A percentile compares a stretch with the other conserved stretches of the same genome.
These are phyloP conservation scores for Schwanniomyces vanrijiae DNA, from an alignment of 805 yeast genomes.

Conservation along the genomic window DNA sequence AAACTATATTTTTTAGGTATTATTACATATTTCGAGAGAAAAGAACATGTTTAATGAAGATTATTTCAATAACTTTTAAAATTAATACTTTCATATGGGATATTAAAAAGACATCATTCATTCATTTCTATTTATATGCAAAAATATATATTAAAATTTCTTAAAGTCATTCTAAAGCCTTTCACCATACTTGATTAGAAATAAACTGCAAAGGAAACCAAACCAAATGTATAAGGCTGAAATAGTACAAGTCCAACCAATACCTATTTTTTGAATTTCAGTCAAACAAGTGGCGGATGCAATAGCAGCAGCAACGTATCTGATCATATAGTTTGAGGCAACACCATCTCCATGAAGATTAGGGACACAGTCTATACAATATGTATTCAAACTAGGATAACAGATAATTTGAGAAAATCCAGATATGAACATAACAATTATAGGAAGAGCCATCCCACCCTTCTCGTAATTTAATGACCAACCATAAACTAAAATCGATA, in stretches of 20 bases:
- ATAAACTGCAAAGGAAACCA: slow-evolving; percentile 42
- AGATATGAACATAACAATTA: slow-evolving; percentile 33
- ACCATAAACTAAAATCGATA: slow-evolving; percentile 51
- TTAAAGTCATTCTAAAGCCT: not conserved
- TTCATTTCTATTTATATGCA: too few relatives aligned
- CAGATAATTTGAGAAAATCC: slow-evolving; percentile 46
- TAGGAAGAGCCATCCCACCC: slow-evolving; percentile 74
- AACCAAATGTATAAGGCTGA: slow-evolving; percentile 52
- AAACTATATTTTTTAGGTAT: too few relatives aligned
- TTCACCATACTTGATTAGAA: slow-evolving; percentile 46
- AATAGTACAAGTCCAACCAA: slow-evolving; percentile 57
- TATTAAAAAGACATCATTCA: too few relatives aligned
- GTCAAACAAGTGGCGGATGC: slow-evolving; percentile 50
- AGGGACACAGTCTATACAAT: slow-evolving; percentile 53
- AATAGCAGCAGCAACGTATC: slow-evolving; percentile 53
- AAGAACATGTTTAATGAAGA: too few relatives aligned
- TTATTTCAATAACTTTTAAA: too few relatives aligned
- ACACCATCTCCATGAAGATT: slow-evolving; percentile 55
- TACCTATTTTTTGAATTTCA: slow-evolving; percentile 48
- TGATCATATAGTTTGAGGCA: slow-evolving; percentile 53
- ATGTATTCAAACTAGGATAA: slow-evolving; percentile 53
- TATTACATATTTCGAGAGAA: too few relatives aligned
- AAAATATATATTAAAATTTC: too few relatives aligned
- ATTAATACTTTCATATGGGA: too few relatives aligned
- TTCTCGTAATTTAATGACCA: slow-evolving; percentile 48